Conservation (phyloP, 1,284 basidiomycete genomes). For the Leccinum pseudoinsigne region DNA sequence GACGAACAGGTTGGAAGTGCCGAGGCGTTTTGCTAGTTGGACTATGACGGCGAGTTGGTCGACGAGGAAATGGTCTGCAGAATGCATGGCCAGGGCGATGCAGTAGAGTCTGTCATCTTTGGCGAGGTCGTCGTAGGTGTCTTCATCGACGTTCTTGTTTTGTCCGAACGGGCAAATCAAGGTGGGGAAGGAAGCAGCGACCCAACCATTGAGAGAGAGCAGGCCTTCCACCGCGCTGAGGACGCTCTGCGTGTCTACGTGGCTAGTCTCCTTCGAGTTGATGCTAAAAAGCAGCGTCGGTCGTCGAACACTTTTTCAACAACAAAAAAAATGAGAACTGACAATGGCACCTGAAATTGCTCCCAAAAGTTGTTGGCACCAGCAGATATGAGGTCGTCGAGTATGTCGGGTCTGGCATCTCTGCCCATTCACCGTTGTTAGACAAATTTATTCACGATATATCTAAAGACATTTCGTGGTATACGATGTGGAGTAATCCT, state of each 20-base stretch:
- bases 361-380: slow-evolving; percentile 90
- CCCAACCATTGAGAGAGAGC: slow-evolving; percentile 95
- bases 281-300: slow-evolving; percentile 50
- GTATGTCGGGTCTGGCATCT: slow-evolving; percentile 80
- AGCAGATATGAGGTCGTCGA: slow-evolving; percentile 71
- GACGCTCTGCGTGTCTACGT: slow-evolving; percentile 87
- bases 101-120: slow-evolving; percentile 86
- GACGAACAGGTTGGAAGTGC: slow-evolving; percentile 87
- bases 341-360: slow-evolving; percentile 88
- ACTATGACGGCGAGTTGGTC: slow-evolving; percentile 96
- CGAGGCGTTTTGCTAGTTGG: slow-evolving; percentile 87
- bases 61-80: slow-evolving; percentile 95
- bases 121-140: slow-evolving; percentile 85
- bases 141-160: slow-evolving; percentile 79
- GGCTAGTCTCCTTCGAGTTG: slow-evolving; percentile 74
- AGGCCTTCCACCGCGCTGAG: slow-evolving; percentile 87
- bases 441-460: too few species aligned
- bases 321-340: slow-evolving; percentile 30
- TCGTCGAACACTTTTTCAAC: neutral
- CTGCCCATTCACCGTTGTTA: slow-evolving; percentile 79
- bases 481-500: too few species aligned
- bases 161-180: slow-evolving; percentile 89
- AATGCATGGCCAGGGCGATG: slow-evolving; percentile 91
- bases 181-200: slow-evolving; percentile 93
- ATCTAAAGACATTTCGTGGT: too few species aligned